Evolutionary conservation across 306 rosid genomes (phyloP).

Genomic region (Vicia villosa): DNA sequence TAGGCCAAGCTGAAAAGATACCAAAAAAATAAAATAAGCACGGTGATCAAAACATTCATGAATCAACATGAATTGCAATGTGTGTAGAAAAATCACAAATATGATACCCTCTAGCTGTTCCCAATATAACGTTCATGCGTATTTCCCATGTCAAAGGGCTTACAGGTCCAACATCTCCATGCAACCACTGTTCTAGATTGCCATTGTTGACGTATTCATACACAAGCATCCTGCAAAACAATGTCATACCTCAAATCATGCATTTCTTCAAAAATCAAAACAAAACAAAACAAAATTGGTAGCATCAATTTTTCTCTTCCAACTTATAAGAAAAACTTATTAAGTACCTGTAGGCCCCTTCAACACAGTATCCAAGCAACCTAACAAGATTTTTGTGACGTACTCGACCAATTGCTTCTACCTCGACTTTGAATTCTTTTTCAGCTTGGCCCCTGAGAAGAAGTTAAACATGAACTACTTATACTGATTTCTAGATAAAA

Average conservation of each 20-base stretch:
- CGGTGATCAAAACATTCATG: slow-evolving; percentile 27
- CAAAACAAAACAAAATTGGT: slow-evolving; percentile 13
- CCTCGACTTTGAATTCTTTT: slow-evolving; percentile 95
- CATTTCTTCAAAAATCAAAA: slow-evolving; percentile 31
- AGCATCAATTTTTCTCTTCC: slow-evolving; percentile 2
- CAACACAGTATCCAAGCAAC: slow-evolving; percentile 95
- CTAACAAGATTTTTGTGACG: slow-evolving; percentile 97
- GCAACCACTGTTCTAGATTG: slow-evolving; percentile 96
- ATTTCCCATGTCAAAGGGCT: slow-evolving; percentile 94
- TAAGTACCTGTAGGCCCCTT: slow-evolving; percentile 90
- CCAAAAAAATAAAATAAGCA: not conserved
- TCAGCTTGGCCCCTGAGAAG: slow-evolving; percentile 94
- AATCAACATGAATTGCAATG: slow-evolving; percentile 25
- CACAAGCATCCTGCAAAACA: slow-evolving; percentile 85
- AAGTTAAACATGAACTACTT: slow-evolving; percentile 30
- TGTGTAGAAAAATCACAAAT: slow-evolving; percentile 16
- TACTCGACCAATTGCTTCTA: slow-evolving; percentile 93
- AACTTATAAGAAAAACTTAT: not conserved
- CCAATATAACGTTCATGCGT: slow-evolving; percentile 77
- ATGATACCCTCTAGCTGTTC: slow-evolving; percentile 92
- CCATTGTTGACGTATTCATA: slow-evolving; percentile 92
- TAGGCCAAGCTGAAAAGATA: slow-evolving; percentile 75
- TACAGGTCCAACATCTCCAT: slow-evolving; percentile 87
- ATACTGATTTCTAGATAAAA: slow-evolving; percentile 15
- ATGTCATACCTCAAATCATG: slow-evolving; percentile 21